phyloP scores from a whole-genome alignment of 2,329 filamentous ascomycete genomes.

The Neofusicoccum laricinum region DNA sequence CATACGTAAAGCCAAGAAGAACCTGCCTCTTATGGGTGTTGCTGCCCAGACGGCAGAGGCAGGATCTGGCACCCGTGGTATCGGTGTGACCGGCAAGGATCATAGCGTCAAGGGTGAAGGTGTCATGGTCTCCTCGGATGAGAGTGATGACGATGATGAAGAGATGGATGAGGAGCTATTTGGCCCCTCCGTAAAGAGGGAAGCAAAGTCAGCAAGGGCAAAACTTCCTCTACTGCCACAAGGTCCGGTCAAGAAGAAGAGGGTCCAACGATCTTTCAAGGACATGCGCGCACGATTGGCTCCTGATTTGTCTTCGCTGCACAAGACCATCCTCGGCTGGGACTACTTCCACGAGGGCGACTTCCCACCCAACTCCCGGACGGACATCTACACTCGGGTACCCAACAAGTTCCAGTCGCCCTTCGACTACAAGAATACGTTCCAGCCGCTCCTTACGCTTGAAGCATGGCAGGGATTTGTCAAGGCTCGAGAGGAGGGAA shows the following conservation, averaged over 20 bases:
- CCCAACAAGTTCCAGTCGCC: constrained; percentile 75
- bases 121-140: constrained; percentile 83
- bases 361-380: constrained; percentile 71
- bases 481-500: constrained; percentile 82
- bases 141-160: constrained; percentile 54
- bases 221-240: constrained; percentile 53
- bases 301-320: constrained; percentile 80
- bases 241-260: constrained; percentile 79
- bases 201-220: constrained; percentile 32
- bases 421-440: constrained; percentile 78
- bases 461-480: constrained; percentile 97
- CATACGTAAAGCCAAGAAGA: constrained; percentile 66
- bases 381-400: constrained; percentile 71
- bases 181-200: constrained; percentile 54
- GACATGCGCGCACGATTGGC: constrained; percentile 92
- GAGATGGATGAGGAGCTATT: constrained; percentile 67
- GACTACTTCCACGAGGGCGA: constrained; percentile 90
- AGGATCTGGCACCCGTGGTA: constrained; percentile 71
- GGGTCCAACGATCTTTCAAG: constrained; percentile 76
- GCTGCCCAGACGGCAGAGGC: constrained; percentile 63
- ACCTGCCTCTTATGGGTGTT: constrained; percentile 40
- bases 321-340: constrained; percentile 86
- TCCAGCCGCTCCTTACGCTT: constrained; percentile 83
- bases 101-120: constrained; percentile 72
- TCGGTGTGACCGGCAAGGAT: constrained; percentile 75